phyloP scores from a whole-genome alignment of 1,284 basidiomycete genomes.

The Pterula multifida region DNA sequence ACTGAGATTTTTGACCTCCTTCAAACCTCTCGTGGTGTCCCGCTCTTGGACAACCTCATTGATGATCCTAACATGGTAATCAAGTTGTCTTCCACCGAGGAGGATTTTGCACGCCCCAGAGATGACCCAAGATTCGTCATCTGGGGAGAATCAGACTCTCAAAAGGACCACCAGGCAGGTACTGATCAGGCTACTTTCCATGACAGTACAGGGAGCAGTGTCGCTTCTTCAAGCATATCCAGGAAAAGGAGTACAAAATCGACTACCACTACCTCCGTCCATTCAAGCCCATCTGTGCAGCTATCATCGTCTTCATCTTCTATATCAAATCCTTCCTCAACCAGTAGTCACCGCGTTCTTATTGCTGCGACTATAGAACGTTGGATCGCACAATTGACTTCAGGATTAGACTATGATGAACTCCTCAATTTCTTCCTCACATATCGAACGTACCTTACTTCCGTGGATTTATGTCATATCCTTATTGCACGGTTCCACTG shows the following conservation, averaged over 20 bases:
- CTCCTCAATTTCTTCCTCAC: slow-evolving; percentile 81
- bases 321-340: not conserved
- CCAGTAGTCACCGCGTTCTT: slow-evolving; percentile 9
- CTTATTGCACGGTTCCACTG: slow-evolving; percentile 80
- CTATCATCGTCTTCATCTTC: not conserved
- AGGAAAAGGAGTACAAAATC: slow-evolving; percentile 19
- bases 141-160: slow-evolving; percentile 54
- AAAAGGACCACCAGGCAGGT: not conserved
- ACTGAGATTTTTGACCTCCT: slow-evolving; percentile 69
- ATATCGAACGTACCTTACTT: slow-evolving; percentile 70
- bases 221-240: slow-evolving; percentile 26
- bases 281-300: not conserved
- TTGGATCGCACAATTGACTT: slow-evolving; percentile 82
- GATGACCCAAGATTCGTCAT: slow-evolving; percentile 83
- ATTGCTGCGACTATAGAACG: slow-evolving; percentile 82
- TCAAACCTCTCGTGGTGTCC: slow-evolving; percentile 69
- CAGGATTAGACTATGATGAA: slow-evolving; percentile 72
- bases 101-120: slow-evolving; percentile 55
- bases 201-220: slow-evolving; percentile 28
- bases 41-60: slow-evolving; percentile 50
- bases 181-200: not conserved
- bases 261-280: too few relatives aligned
- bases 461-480: slow-evolving; percentile 65
- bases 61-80: slow-evolving; percentile 39
- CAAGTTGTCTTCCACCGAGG: slow-evolving; percentile 49